Evolutionary conservation across 78 protist species (phyloP).

Genomic region (Protostelium mycophagum): DNA sequence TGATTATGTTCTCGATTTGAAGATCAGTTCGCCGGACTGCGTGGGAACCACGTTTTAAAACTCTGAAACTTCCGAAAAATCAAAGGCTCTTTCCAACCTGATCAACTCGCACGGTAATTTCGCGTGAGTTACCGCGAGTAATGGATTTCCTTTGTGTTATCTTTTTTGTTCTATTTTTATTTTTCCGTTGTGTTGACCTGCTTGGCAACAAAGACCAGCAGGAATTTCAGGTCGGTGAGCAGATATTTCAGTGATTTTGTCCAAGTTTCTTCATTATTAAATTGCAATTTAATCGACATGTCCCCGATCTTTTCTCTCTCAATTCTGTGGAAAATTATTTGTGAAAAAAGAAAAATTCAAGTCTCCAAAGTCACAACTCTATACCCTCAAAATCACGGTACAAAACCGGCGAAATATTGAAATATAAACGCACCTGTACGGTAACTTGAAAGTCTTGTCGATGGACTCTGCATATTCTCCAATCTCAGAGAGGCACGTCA

Average conservation of each 20-base stretch:
- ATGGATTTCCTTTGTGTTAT: too few species aligned
- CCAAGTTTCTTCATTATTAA: constrained; percentile 77
- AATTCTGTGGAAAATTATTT: constrained; percentile 5
- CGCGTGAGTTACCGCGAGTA: too few species aligned
- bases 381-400: too few species aligned
- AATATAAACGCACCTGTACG: constrained; percentile 17
- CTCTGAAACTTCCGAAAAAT: too few species aligned
- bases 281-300: constrained; percentile 35
- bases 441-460: constrained; percentile 48
- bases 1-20: too few species aligned
- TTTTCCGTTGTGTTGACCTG: constrained; percentile 35
- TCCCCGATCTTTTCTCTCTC: constrained; percentile 66
- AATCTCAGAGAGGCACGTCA: constrained; percentile 69
- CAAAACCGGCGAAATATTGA: neutral
- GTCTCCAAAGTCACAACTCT: too few species aligned
- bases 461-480: constrained; percentile 14
- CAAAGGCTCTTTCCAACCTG: too few species aligned
- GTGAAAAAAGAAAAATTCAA: too few species aligned
- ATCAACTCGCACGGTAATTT: too few species aligned
- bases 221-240: constrained; percentile 79
- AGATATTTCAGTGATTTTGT: constrained; percentile 74
- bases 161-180: too few species aligned
- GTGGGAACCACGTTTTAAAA: too few species aligned
- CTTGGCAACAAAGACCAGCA: constrained; percentile 63
- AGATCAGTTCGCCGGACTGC: too few species aligned